Percentiles rank a stretch among this genome's conserved stretches.
Conservation (phyloP, 2,329 filamentous ascomycete genomes). For the Allantophomopsis lycopodina region DNA sequence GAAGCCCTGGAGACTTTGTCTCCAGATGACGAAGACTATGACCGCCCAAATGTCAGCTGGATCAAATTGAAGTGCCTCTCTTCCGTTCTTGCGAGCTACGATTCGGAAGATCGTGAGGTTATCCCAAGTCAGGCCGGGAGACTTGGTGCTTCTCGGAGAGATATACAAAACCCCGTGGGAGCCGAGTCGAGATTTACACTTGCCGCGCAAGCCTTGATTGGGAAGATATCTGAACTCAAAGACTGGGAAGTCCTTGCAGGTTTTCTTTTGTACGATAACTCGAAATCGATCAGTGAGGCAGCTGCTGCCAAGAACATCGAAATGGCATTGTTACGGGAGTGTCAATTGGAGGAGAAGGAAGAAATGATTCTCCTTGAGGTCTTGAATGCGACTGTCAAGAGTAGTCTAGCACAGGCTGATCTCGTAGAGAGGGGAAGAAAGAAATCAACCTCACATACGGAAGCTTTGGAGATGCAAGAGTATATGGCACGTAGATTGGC, state of each 20-base stretch:
- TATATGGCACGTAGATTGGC: slow-evolving; percentile 68
- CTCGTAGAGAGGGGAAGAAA: slow-evolving; percentile 48
- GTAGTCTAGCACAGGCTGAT: slow-evolving; percentile 50
- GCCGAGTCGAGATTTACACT: slow-evolving; percentile 74
- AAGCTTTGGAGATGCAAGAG: slow-evolving; percentile 61
- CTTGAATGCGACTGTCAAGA: slow-evolving; percentile 68
- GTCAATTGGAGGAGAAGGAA: slow-evolving; percentile 32
- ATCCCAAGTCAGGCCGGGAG: slow-evolving; percentile 32
- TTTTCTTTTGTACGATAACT: slow-evolving; percentile 88
- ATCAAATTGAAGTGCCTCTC: slow-evolving; percentile 83
- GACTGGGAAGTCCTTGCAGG: slow-evolving; percentile 83
- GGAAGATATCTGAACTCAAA: slow-evolving; percentile 65
- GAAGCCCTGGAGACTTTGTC: slow-evolving; percentile 64
- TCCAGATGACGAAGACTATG: slow-evolving; percentile 62
- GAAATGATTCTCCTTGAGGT: slow-evolving; percentile 81
- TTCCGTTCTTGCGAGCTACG: slow-evolving; percentile 71
- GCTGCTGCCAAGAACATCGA: slow-evolving; percentile 61
- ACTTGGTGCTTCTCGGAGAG: slow-evolving; percentile 17
- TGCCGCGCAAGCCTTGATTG: slow-evolving; percentile 74
- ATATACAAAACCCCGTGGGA: slow-evolving; percentile 41
- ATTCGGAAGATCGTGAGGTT: slow-evolving; percentile 51
- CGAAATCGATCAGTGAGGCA: slow-evolving; percentile 46
- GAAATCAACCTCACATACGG: slow-evolving; percentile 33
- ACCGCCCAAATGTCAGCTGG: slow-evolving; percentile 70
- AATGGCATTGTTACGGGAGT: slow-evolving; percentile 17